Base-by-base conservation (phyloP, 169 alveolate species). In the Cryptosporidium ryanae region DNA sequence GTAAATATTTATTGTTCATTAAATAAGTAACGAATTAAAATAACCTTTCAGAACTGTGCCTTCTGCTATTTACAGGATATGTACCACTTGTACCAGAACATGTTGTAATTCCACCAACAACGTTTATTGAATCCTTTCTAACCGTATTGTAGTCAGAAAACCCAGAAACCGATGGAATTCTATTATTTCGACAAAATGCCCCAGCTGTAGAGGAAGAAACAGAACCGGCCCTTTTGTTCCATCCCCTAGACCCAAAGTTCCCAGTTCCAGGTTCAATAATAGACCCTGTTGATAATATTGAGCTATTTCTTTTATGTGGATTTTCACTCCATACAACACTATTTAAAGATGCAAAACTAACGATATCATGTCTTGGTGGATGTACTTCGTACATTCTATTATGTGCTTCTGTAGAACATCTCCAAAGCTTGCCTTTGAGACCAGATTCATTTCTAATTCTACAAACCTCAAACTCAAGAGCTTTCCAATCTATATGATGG, bases 71-170 rank as follows among this genome's bases (percentile, higher is more conserved):
- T 17, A 67, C 76, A 38, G 87, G 87, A 61, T 59, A 76, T 18
- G 87, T 76, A 55, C 87, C 87, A 55, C 87, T 76, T n/a, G 87
- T 43, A 38, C 87, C 87, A 15, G 87, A 76, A 61, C 87, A 76
- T 38, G 87, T 76, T 17, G 87, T 59, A 27, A 76, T 55, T 18
- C 66, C 66, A 54, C 83, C 83, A 23, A 68, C 83, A 76, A 76
- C 63, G 49, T 76, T 76, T 12, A 59, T 48, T 7, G 87, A 76
- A 55, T 76, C 87, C 64, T 76, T 76, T 76, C 87, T 64, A 21
- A 59, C 38, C n/a, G 61, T 17, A 25, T 59, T 61, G 63, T 70
- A 76, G 43, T 76, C 87, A 25, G 87, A 76, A 23, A 61, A 63
- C 4, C 71, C 87, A 43, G 87, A 55, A 5, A 76, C 27, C 18